A percentile compares a stretch with the other conserved stretches of the same genome.
These are phyloP conservation scores for Rhizophora mangle DNA, from an alignment of 345 rosid species.

Conservation along the genomic window DNA sequence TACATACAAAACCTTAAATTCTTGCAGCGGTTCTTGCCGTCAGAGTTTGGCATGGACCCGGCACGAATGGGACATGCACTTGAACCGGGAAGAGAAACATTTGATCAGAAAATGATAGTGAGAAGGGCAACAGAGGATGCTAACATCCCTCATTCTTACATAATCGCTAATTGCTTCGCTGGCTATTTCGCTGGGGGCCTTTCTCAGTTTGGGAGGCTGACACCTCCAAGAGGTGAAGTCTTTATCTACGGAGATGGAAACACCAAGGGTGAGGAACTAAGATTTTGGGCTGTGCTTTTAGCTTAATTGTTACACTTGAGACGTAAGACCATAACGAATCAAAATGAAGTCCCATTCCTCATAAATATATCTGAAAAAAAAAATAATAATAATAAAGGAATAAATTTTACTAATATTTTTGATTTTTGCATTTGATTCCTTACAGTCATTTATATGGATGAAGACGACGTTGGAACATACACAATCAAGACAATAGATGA, in stretches of 20 bases:
- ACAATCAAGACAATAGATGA: constrained; percentile 65
- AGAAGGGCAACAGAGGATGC: constrained; percentile 73
- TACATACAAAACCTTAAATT: background rate
- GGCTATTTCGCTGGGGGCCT: constrained; percentile 76
- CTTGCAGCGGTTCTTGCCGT: constrained; percentile 73
- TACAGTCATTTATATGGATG: constrained; percentile 55
- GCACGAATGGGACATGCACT: constrained; percentile 66
- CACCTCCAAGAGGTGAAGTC: constrained; percentile 56
- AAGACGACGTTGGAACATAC: constrained; percentile 64
- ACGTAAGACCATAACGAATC: too few relatives aligned
- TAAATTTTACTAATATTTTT: background rate
- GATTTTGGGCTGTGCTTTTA: background rate
- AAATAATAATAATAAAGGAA: too few relatives aligned
- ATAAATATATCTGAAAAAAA: too few relatives aligned
- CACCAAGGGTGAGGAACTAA: constrained; percentile 48
- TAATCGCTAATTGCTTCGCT: constrained; percentile 71
- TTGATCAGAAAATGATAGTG: constrained; percentile 77
- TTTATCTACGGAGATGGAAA: constrained; percentile 69
- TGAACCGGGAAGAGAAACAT: constrained; percentile 73
- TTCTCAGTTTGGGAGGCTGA: constrained; percentile 52
- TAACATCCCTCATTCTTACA: constrained; percentile 69
- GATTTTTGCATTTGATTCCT: background rate
- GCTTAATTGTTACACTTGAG: too few relatives aligned
- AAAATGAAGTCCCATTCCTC: too few relatives aligned
- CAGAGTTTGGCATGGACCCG: constrained; percentile 93